A percentile compares a stretch with the other conserved stretches of the same genome.
Evolutionary conservation across 257 asterid genomes (phyloP).

Genomic region (Solanum appendiculatum): DNA sequence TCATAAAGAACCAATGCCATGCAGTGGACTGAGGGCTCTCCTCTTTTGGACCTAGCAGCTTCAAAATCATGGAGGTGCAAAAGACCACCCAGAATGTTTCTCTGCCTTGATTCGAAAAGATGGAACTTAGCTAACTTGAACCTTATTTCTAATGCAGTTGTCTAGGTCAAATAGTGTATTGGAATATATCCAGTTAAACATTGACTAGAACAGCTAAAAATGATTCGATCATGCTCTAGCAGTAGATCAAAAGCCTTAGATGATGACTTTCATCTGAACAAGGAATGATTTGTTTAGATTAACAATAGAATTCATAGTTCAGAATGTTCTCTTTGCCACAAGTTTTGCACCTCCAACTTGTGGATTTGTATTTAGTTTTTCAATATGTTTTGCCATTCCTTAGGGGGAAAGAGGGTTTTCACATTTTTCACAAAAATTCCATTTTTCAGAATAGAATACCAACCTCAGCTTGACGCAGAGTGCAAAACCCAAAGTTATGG

Average conservation of each 20-base stretch:
- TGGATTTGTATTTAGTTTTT: not conserved
- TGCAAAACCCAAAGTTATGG: not conserved
- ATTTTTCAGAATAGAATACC: not conserved
- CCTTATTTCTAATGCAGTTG: not conserved
- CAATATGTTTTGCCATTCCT: not conserved
- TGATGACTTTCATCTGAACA: not conserved
- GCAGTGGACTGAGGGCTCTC: not conserved
- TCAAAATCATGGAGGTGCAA: not conserved
- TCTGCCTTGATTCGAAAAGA: not conserved
- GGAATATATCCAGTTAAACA: not conserved
- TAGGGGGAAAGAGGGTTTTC: not conserved
- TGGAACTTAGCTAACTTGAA: not conserved
- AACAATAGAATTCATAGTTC: not conserved
- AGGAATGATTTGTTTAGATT: not conserved
- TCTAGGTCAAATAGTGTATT: not conserved
- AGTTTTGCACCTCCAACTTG: not conserved
- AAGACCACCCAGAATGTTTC: not conserved
- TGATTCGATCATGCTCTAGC: not conserved
- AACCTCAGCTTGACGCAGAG: not conserved
- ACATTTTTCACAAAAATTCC: not conserved
- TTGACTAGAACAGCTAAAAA: not conserved
- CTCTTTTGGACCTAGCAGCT: not conserved
- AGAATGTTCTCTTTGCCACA: not conserved
- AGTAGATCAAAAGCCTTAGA: not conserved
- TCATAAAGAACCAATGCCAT: not conserved